A percentile compares a stretch with the other conserved stretches of the same genome.
Evolutionary conservation across 2,329 filamentous ascomycete species (phyloP).

Genomic region (Colletotrichum sp.): DNA sequence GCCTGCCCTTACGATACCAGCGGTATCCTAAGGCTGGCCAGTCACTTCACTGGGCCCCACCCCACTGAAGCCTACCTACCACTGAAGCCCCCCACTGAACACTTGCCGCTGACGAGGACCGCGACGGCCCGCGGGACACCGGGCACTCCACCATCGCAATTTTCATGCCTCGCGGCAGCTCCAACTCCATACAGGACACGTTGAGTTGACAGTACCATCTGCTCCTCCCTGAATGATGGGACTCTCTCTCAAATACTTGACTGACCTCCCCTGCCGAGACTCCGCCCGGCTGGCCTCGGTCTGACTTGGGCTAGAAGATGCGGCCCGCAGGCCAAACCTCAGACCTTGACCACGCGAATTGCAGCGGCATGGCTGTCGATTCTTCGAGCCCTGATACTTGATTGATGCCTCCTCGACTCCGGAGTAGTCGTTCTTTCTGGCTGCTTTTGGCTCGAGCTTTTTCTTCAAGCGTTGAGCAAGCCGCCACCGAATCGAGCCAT

Average conservation of each 20-base stretch:
- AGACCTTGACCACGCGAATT: too few relatives aligned
- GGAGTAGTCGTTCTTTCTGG: too few relatives aligned
- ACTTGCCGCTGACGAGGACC: not conserved
- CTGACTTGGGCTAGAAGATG: not conserved
- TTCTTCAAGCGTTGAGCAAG: too few relatives aligned
- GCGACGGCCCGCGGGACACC: not conserved
- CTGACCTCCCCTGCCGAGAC: not conserved
- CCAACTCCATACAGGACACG: not conserved
- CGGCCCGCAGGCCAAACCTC: too few relatives aligned
- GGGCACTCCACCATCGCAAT: not conserved
- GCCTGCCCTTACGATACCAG: too few relatives aligned
- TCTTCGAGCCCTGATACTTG: too few relatives aligned
- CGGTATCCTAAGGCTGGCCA: too few relatives aligned
- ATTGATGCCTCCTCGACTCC: too few relatives aligned
- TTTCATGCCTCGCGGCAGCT: not conserved
- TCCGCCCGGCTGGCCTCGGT: too few relatives aligned
- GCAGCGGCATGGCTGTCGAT: too few relatives aligned
- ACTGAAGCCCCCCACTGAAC: not conserved
- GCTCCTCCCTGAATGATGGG: not conserved
- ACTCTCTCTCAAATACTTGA: not conserved
- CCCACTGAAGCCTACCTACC: not conserved
- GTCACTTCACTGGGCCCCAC: not conserved
- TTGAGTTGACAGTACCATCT: not conserved
- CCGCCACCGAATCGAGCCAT: too few relatives aligned
- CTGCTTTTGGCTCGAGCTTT: too few relatives aligned